phyloP scores from a whole-genome alignment of 2,329 filamentous ascomycete genomes.

The Botrytis porri region DNA sequence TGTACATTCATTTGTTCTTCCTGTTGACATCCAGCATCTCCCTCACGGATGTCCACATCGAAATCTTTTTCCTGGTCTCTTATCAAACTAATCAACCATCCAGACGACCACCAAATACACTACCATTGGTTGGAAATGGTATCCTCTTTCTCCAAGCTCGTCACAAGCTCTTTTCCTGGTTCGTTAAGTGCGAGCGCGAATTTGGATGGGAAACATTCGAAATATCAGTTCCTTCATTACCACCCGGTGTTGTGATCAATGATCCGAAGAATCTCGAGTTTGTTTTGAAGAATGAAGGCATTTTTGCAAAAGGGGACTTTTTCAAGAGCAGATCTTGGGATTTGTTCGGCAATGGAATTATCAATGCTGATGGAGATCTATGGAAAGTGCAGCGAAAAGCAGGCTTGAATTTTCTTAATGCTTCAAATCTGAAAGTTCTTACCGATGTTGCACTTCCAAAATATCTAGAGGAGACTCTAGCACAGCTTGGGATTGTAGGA shows the following conservation, averaged over 20 bases:
- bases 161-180: conserved; percentile 61
- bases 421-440: conserved; percentile 54
- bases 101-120: conserved; percentile 37
- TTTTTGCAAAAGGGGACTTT: conserved; percentile 61
- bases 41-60: neutral
- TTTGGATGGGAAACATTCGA: conserved; percentile 60
- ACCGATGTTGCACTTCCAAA: conserved; percentile 56
- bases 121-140: conserved; percentile 58
- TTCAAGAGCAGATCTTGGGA: conserved; percentile 60
- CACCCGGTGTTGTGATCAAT: conserved; percentile 61
- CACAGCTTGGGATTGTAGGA: conserved; percentile 38
- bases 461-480: conserved; percentile 48
- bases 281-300: conserved; percentile 57
- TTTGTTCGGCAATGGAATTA: conserved; percentile 63
- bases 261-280: conserved; percentile 61
- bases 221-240: conserved; percentile 60
- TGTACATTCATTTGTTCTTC: neutral
- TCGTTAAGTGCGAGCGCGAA: conserved; percentile 53
- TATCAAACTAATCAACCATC: neutral
- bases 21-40: neutral
- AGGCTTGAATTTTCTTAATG: conserved; percentile 57
- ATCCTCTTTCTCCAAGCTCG: conserved; percentile 58
- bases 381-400: conserved; percentile 63
- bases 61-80: neutral
- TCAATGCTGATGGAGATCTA: conserved; percentile 62